Base-by-base conservation (phyloP, 2,329 filamentous ascomycete genomes). In the Colletotrichum filicis region DNA sequence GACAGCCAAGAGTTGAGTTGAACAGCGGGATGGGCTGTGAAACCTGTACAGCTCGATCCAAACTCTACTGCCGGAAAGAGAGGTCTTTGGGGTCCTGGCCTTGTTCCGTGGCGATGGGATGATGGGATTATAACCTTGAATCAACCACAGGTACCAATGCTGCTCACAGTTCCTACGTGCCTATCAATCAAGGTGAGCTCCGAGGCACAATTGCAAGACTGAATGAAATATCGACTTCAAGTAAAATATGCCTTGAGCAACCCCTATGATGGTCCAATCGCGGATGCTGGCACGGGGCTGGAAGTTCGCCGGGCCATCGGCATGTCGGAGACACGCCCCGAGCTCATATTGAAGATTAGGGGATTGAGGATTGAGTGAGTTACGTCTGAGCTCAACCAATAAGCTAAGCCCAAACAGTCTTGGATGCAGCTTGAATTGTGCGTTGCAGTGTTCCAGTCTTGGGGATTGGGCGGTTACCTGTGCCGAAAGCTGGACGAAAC, bases 1-100 rank as follows among this genome's bases (percentile, higher is more conserved):
- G 26, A 56, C 35, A 22, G 35, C 26, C 22, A 52, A 56, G 35
- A 68, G n/a, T 68, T 71, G 68, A 62, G 63, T 68, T 49, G 63
- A 67, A 71, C 63, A 30, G 57, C 57, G 57, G 56, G 22, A 62
- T 42, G 37, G 24, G 8, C 22, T 28, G 26, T 70, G 62, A 66
- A 70, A 70, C 62, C 30, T 32, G 59, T 57, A 24, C 56, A 66
- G 55, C 55, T 60, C 42, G 62, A 55, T 62, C 68, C 53, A 66
- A 55, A 59, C 62, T 35, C 24, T 56, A 16, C 32, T 49, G n/a
- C 28, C 49, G 16, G 22, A 42, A 30, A 30, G 22, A 37, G 37
- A 58, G 37, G n/a, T 53, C 35, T 61, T 70, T 35, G n/a, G 22
- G 53, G 53, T 70, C 42, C 53, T 22, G 42, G 42, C 42, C 42